Evolutionary conservation across 192 early-diverging fungal species (phyloP).

Genomic region (Coemansia brasiliensis): DNA sequence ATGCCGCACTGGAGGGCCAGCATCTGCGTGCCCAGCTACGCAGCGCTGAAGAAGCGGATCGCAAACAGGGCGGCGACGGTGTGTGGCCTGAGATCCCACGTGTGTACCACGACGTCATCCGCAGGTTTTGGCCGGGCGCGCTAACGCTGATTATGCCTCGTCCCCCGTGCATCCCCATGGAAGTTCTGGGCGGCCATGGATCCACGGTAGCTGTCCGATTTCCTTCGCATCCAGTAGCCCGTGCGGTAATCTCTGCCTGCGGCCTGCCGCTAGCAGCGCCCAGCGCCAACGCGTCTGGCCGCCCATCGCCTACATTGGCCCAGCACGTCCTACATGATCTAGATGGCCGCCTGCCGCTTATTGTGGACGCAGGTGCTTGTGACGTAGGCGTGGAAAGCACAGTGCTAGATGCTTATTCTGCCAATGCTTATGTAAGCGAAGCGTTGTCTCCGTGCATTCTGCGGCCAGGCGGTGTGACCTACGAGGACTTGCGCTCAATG

Average conservation of each 20-base stretch:
- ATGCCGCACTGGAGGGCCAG: conserved; percentile 38
- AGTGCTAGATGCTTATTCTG: conserved; percentile 74
- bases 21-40: conserved; percentile 6
- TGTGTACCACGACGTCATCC: conserved; percentile 69
- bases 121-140: conserved; percentile 87
- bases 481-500: conserved; percentile 65
- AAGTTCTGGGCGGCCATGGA: conserved; percentile 79
- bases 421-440: conserved; percentile 12
- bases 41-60: conserved; percentile 20
- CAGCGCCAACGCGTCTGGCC: conserved; percentile 94
- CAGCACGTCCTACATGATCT: conserved; percentile 87
- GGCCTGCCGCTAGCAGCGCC: conserved; percentile 94
- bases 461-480: conserved; percentile 89
- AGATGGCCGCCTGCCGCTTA: conserved; percentile 72
- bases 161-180: conserved; percentile 61
- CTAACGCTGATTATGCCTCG: conserved; percentile 87
- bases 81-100: conserved; percentile 62
- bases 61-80: conserved; percentile 31
- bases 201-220: conserved; percentile 87
- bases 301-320: conserved; percentile 91
- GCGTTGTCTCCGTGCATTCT: conserved; percentile 73
- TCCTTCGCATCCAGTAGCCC: conserved; percentile 87
- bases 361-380: conserved; percentile 89
- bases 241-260: conserved; percentile 80
- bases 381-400: conserved; percentile 91